Percentiles rank a stretch among this genome's conserved stretches.
These are phyloP conservation scores for Murraya paniculata DNA, from an alignment of 345 rosid genomes.

Conservation along the genomic window DNA sequence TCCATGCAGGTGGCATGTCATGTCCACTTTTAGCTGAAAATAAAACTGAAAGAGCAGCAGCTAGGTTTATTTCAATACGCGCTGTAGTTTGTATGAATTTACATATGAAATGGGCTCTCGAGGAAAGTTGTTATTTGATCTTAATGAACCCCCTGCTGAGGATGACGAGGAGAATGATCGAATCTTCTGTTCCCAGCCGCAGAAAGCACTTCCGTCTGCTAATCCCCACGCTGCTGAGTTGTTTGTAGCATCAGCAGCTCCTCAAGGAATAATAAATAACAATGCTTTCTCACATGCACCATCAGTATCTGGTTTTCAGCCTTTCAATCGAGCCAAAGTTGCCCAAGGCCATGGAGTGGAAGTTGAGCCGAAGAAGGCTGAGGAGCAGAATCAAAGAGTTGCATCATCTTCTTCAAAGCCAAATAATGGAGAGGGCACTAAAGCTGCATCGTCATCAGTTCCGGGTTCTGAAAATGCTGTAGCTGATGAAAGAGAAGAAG, in stretches of 20 bases:
- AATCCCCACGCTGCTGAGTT: constrained; percentile 42
- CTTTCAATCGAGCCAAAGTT: constrained; percentile 60
- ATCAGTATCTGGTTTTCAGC: constrained; percentile 87
- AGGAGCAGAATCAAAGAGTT: constrained; percentile 26
- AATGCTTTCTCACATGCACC: constrained; percentile 72
- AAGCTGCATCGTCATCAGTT: constrained; percentile 28
- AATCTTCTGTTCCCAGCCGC: constrained; percentile 50
- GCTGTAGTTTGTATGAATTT: constrained; percentile 62
- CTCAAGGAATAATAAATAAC: constrained; percentile 50
- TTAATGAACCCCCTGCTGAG: constrained; percentile 91
- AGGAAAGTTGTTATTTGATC: constrained; percentile 89
- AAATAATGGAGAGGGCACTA: constrained; percentile 33
- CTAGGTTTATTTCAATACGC: constrained; percentile 18
- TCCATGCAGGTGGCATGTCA: constrained; percentile 24
- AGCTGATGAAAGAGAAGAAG: constrained; percentile 86
- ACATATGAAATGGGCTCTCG: constrained; percentile 85
- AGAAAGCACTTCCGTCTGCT: constrained; percentile 49
- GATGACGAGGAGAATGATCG: constrained; percentile 60
- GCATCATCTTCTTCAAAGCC: constrained; percentile 32
- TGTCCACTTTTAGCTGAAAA: constrained; percentile 28
- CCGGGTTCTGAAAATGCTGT: constrained; percentile 32
- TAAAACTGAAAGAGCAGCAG: constrained; percentile 1
- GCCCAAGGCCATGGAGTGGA: constrained; percentile 32
- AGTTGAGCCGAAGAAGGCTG: constrained; percentile 39
- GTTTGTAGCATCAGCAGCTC: constrained; percentile 42